phyloP scores from a whole-genome alignment of 306 rosid genomes.

The Dryas alaskensis region DNA sequence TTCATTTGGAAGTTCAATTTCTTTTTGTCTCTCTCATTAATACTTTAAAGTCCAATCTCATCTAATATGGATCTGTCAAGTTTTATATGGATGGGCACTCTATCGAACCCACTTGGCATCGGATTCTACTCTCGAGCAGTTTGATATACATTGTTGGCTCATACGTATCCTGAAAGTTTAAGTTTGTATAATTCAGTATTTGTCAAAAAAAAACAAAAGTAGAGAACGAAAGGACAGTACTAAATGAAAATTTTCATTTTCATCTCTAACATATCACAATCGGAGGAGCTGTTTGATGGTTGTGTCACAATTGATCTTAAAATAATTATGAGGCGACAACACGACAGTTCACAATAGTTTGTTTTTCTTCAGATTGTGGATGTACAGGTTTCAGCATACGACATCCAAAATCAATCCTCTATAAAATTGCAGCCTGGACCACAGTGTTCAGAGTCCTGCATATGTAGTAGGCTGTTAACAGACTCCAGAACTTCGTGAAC shows the following conservation, averaged over 20 bases:
- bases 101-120: too few species aligned
- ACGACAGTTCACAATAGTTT: not conserved
- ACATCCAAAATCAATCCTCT: conserved; percentile 4
- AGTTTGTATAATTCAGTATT: too few species aligned
- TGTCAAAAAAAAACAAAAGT: not conserved
- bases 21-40: conserved; percentile 21
- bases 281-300: conserved; percentile 30
- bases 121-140: too few species aligned
- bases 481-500: conserved; percentile 9
- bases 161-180: too few species aligned
- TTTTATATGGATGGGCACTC: not conserved
- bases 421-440: conserved; percentile 38
- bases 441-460: conserved; percentile 27
- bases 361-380: conserved; percentile 5
- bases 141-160: not conserved
- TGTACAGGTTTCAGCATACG: not conserved
- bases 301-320: not conserved
- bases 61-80: conserved; percentile 16
- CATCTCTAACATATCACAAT: conserved; percentile 13
- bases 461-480: conserved; percentile 13
- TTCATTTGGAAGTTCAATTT: conserved; percentile 17
- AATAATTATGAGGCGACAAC: not conserved
- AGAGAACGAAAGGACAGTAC: too few species aligned
- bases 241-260: not conserved
- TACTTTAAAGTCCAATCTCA: conserved; percentile 29